Evolutionary conservation across 805 yeast genomes (phyloP), one percentile per base, ranked within the genome.

Genomic region (Ogataea sp.): DNA sequence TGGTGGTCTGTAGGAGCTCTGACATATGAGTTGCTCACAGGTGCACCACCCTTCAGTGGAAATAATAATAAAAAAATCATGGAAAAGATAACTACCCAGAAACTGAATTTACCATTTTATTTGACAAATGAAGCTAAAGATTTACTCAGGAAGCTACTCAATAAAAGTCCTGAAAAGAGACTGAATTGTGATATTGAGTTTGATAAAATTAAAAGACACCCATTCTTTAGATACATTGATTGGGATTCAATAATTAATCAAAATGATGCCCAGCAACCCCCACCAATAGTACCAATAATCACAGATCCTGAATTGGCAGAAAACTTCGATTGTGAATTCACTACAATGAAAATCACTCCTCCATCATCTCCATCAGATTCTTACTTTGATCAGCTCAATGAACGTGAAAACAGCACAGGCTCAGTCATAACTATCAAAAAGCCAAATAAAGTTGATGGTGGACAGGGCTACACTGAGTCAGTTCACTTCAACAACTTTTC

Each of bases 1-100:
- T 86, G 95, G 84, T 87, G 95, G 87, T 85, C 95, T 0, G 62
- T 88, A 26, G 96, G 96, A 0, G 83, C 95, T 35, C 80, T 87
- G 6, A 64, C 80, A 36, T 83, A 64, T 51, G 95, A 88, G 56
- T 71, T 87, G 72, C 65, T 87, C 37, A 80, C 89, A 0, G 96
- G 96, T 0, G 70, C 79, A 36, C 95, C 96, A 0, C 96, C 96
- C 1, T 86, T 84, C 58, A 83, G 93, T 0, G 96, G 96, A 3
- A 80, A 73, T 39, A 83, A 82, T 50, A 81, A 83, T 51, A 80
- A 82, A 54, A 73, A 71, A 34, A 83, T 87, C 24, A 70, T 83
- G 62, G 85, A 82, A 45, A 87, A 85, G 56, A 80, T 87, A 24
- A 71, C 80, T 39, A 61, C 71, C 18, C 83, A 85, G 45, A 80